Evolutionary conservation across 805 yeast genomes (phyloP).

Genomic region (Komagataella phaffii): DNA sequence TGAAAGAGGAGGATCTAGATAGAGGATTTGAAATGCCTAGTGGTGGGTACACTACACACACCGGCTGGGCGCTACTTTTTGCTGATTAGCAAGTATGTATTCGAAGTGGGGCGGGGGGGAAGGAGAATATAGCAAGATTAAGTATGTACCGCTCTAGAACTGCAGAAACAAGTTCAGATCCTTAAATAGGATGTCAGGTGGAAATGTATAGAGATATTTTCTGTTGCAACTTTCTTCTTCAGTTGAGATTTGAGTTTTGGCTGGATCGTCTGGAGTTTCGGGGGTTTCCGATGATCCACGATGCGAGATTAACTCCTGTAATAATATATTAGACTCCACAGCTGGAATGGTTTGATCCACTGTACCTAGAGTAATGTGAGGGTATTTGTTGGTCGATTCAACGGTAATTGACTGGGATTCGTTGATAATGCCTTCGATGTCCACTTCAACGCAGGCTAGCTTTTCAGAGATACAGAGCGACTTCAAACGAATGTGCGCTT

Average conservation of each 20-base stretch:
- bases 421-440: constrained; percentile 10
- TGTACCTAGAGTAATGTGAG: constrained; percentile 73
- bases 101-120: not conserved
- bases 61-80: not conserved
- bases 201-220: not conserved
- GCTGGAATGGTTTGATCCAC: not conserved
- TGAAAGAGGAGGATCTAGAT: not conserved
- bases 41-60: not conserved
- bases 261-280: not conserved
- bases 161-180: not conserved
- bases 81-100: not conserved
- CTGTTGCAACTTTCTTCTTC: not conserved
- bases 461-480: constrained; percentile 6
- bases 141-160: not conserved
- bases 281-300: not conserved
- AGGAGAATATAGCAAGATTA: not conserved
- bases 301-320: no score
- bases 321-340: not conserved
- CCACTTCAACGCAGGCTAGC: constrained; percentile 42
- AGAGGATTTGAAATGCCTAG: not conserved
- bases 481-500: not conserved
- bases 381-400: constrained; percentile 24
- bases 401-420: constrained; percentile 6
- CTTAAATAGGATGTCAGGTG: not conserved
- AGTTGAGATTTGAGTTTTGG: not conserved